These are phyloP conservation scores for Wickerhamomyces sp. DNA, from an alignment of 1,139 yeast species.

Conservation along the genomic window DNA sequence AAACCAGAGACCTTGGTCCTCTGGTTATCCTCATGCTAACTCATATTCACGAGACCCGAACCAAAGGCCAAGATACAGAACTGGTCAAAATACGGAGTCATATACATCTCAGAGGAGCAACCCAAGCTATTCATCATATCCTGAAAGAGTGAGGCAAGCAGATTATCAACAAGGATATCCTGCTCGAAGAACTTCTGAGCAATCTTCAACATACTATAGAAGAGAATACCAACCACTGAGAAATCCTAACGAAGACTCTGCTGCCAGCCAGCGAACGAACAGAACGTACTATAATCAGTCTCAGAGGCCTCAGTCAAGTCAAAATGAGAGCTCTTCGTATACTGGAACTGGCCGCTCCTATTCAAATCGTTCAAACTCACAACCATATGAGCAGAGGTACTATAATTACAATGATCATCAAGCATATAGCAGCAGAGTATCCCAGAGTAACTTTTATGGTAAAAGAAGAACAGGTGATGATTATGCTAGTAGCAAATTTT, in stretches of 20 bases:
- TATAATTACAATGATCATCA: background rate
- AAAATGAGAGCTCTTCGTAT: background rate
- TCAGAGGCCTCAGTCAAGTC: background rate
- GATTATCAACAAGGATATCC: background rate
- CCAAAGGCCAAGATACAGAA: constrained; percentile 6
- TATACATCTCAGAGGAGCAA: background rate
- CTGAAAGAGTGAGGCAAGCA: background rate
- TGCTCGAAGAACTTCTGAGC: background rate
- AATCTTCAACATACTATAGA: background rate
- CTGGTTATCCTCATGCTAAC: constrained; percentile 13
- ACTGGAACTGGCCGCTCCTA: background rate
- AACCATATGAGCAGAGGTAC: background rate
- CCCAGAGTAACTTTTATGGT: background rate
- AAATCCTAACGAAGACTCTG: background rate
- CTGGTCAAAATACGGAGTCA: background rate
- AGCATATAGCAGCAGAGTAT: background rate
- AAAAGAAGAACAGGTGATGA: constrained; percentile 1
- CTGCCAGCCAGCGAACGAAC: background rate
- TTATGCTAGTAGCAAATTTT: background rate
- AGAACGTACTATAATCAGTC: background rate
- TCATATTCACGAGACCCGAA: constrained; percentile 12
- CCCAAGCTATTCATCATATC: background rate
- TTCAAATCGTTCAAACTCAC: background rate
- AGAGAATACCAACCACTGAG: background rate
- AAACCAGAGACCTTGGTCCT: constrained; percentile 15